Percentiles rank a stretch among this genome's conserved stretches.
These are phyloP conservation scores for Eucalyptus sp. DNA, from an alignment of 345 rosid species.

Conservation along the genomic window DNA sequence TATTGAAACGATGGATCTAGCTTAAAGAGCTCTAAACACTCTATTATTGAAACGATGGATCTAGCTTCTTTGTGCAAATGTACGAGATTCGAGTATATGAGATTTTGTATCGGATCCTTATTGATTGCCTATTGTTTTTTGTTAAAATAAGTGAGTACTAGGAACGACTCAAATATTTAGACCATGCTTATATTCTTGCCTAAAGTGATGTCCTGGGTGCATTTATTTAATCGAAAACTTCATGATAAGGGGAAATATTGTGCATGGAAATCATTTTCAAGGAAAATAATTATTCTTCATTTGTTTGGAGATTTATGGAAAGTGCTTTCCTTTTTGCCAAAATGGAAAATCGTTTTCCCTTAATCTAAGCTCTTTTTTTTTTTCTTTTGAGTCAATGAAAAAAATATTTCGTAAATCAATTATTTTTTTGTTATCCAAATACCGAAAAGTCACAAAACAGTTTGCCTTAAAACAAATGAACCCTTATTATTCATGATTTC, in stretches of 20 bases:
- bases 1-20: not conserved
- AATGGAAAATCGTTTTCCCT: not conserved
- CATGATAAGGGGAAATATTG: not conserved
- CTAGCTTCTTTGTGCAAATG: not conserved
- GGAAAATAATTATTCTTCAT: not conserved
- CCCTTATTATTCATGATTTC: not conserved
- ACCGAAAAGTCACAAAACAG: accelerated
- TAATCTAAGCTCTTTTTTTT: not conserved
- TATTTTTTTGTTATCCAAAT: not conserved
- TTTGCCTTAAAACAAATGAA: not conserved
- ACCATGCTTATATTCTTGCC: not conserved
- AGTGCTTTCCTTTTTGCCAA: not conserved
- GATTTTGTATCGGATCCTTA: not conserved
- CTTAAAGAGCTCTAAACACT: not conserved
- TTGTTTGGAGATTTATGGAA: not conserved
- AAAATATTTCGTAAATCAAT: not conserved
- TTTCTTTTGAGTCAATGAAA: not conserved
- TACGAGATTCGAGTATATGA: not conserved
- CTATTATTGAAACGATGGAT: not conserved
- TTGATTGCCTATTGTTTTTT: not conserved
- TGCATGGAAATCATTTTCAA: not conserved
- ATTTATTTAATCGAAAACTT: not conserved
- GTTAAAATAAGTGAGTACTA: not conserved
- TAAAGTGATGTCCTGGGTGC: not conserved
- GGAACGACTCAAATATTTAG: not conserved